These are phyloP conservation scores for Sugiyamaella americana DNA, from an alignment of 805 yeast species.

Conservation along the genomic window DNA sequence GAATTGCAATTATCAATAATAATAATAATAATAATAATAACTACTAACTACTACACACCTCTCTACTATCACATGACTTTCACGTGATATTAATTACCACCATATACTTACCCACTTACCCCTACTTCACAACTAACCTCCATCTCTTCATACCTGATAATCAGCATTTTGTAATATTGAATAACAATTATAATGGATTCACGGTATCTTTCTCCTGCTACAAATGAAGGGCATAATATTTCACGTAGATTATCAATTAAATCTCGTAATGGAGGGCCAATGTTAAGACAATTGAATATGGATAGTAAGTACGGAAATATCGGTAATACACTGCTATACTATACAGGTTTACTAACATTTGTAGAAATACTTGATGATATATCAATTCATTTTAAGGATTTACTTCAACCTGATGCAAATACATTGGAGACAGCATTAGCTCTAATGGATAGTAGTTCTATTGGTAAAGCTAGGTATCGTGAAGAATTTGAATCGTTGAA, in stretches of 20 bases:
- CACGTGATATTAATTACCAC: too few relatives aligned
- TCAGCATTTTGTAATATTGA: too few relatives aligned
- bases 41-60: too few relatives aligned
- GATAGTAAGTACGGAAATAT: conserved; percentile 4
- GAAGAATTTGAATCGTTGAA: conserved; percentile 61
- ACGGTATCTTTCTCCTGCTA: background rate
- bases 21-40: too few relatives aligned
- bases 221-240: conserved; percentile 6
- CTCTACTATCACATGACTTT: too few relatives aligned
- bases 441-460: conserved; percentile 77
- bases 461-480: conserved; percentile 76
- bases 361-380: conserved; percentile 26
- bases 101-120: too few relatives aligned
- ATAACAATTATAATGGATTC: too few relatives aligned
- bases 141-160: too few relatives aligned
- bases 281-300: background rate
- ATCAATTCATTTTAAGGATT: conserved; percentile 44
- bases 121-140: too few relatives aligned
- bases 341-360: too few relatives aligned
- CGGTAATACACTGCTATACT: too few relatives aligned
- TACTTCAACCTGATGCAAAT: conserved; percentile 53
- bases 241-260: conserved; percentile 18
- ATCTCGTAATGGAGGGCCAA: conserved; percentile 6
- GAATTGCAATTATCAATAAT: too few relatives aligned
- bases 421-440: conserved; percentile 83